Percentiles rank a stretch among this genome's conserved stretches.
These are phyloP conservation scores for Diaporthe batatas DNA, from an alignment of 2,329 filamentous ascomycete species.

Conservation along the genomic window DNA sequence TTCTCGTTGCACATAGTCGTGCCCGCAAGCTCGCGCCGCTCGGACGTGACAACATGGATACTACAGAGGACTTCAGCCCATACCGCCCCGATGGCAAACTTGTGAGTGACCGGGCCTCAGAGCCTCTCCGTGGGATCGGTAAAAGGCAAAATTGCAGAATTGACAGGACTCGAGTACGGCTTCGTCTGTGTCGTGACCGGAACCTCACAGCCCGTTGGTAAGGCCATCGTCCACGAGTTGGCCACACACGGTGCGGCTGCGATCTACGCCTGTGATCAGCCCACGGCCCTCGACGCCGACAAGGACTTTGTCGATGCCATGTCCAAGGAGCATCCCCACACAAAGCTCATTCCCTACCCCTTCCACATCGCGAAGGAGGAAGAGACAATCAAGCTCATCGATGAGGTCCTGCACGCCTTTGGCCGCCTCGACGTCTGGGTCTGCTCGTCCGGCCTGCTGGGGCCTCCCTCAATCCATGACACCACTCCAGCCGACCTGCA, in stretches of 20 bases:
- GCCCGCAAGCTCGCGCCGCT: slow-evolving; percentile 19
- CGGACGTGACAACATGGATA: slow-evolving; percentile 46
- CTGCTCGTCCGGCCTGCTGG: slow-evolving; percentile 68
- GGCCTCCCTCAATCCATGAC: slow-evolving; percentile 67
- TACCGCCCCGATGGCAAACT: slow-evolving; percentile 71
- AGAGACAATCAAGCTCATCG: slow-evolving; percentile 70
- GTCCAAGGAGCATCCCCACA: slow-evolving; percentile 62
- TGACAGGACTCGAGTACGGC: slow-evolving; percentile 63
- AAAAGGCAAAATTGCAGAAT: slow-evolving; percentile 1
- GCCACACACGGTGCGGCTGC: slow-evolving; percentile 76
- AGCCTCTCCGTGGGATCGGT: not conserved
- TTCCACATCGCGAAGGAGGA: slow-evolving; percentile 71
- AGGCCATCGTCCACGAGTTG: slow-evolving; percentile 70
- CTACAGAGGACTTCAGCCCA: slow-evolving; percentile 65
- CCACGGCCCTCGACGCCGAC: slow-evolving; percentile 56
- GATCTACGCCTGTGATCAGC: slow-evolving; percentile 69
- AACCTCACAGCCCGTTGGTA: slow-evolving; percentile 70
- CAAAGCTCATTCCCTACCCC: slow-evolving; percentile 72
- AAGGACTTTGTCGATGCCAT: slow-evolving; percentile 57
- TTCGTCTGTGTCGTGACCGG: slow-evolving; percentile 76
- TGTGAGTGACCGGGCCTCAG: slow-evolving; percentile 53
- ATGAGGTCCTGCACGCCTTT: slow-evolving; percentile 73
- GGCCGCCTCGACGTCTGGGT: slow-evolving; percentile 73
- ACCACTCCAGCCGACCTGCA: slow-evolving; percentile 69
- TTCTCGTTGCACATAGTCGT: not conserved